These are phyloP conservation scores for Mayamaea pseudoterrestris DNA, from an alignment of 108 stramenopile species.

Conservation along the genomic window DNA sequence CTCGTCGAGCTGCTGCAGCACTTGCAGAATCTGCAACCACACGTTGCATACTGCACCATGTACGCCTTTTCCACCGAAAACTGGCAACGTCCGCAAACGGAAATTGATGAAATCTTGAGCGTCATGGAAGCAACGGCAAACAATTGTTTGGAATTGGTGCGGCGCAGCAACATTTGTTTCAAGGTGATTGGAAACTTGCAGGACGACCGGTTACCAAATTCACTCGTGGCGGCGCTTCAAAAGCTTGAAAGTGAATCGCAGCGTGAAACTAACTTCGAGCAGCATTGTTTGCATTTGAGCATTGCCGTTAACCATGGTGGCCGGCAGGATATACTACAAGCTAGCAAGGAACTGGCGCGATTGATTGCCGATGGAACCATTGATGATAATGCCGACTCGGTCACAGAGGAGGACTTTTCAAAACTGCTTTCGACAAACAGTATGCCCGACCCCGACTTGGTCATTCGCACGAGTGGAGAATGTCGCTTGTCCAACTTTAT, in stretches of 20 bases:
- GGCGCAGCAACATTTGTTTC: slow-evolving; percentile 32
- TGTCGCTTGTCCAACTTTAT: slow-evolving; percentile 87
- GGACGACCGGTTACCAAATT: slow-evolving; percentile 47
- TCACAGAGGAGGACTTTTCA: slow-evolving; percentile 41
- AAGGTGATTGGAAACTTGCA: slow-evolving; percentile 58
- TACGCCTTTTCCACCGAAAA: slow-evolving; percentile 99
- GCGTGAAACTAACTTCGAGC: slow-evolving; percentile 17
- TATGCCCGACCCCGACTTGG: slow-evolving; percentile 73
- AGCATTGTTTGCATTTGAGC: slow-evolving; percentile 62
- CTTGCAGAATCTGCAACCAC: slow-evolving; percentile 9
- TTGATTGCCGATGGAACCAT: slow-evolving; percentile 36
- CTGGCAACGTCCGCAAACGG: slow-evolving; percentile 78
- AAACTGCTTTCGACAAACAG: slow-evolving; percentile 34
- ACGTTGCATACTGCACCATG: slow-evolving; percentile 57
- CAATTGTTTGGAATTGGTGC: slow-evolving; percentile 20
- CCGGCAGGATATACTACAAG: slow-evolving; percentile 84
- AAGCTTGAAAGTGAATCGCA: slow-evolving; percentile 46
- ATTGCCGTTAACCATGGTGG: slow-evolving; percentile 91
- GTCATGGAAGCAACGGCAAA: slow-evolving; percentile 43
- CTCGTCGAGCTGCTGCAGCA: slow-evolving; percentile 29
- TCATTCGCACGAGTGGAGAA: slow-evolving; percentile 96
- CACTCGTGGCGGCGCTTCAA: slow-evolving; percentile 25
- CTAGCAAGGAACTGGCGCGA: slow-evolving; percentile 37
- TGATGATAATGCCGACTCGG: slow-evolving; percentile 17
- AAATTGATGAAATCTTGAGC: slow-evolving; percentile 63